Evolutionary conservation across 768 basidiomycete species (phyloP), one percentile per base, ranked within the genome.

Genomic region (Sarcomyxa edulis): DNA sequence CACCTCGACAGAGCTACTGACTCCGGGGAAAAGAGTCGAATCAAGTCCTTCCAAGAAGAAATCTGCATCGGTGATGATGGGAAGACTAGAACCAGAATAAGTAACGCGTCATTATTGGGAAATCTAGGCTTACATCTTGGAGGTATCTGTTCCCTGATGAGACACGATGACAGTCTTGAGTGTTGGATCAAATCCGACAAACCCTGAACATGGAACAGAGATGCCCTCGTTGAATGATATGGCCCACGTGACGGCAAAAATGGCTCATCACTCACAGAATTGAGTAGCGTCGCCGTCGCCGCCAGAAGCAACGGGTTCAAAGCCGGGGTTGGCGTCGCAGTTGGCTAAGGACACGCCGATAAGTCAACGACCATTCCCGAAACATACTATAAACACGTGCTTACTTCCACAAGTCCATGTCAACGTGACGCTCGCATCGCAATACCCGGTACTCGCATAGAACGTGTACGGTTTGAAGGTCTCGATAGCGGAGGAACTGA

Each of bases 401-500:
- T 9, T 10, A 47, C 46, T 25, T 5, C 46, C 46, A 21, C 46
- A 47, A 21, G 15, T 20, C 46, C 46, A 47, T 6, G 29, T 21
- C 15, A 32, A 15, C n/a, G 41, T 38, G n/a, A n/a, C n/a, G n/a
- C n/a, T n/a, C n/a, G n/a, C n/a, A n/a, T 47, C 34, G 39, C 73
- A 76, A 40, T 71, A 71, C 1, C 57, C 71, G 7, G 69, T 42
- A n/a, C 60, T 60, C 1, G 74, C 70, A 44, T 65, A 72, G 32
- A 52, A 54, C 0, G 68, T 61, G 49, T 64, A 74, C 3, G 71
- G 58, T n/a, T 51, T 64, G 44, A 59, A 69, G 12, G 42, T 15
- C 14, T 53, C 44, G 9, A 73, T 59, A 46, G 70, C 65, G 0
- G 64, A 12, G 6, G 55, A 48, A 15, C 58, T 47, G 33, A 68